Base-by-base conservation (phyloP, 345 rosid species). In the Limnanthes douglasii region DNA sequence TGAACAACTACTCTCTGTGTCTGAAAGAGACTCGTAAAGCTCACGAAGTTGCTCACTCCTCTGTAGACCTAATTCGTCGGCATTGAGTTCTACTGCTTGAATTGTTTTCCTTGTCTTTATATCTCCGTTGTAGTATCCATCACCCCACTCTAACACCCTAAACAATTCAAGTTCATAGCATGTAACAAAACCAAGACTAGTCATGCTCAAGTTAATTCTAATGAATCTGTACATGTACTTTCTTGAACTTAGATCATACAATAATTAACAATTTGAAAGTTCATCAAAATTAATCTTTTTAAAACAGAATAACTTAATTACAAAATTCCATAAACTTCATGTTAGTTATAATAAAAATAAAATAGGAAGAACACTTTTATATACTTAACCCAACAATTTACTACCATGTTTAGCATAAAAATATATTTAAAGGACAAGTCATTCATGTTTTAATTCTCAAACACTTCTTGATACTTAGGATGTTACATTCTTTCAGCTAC, bases 81-180 rank as follows among this genome's bases (percentile, higher is more conserved):
- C 64, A 57, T 69, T 64, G 23, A 72, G 57, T 36, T 85, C 99
- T 2, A 50, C 56, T 37, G 94, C 62, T 67, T 80, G 96, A 52
- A 75, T 58, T 31, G 86, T 78, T 57, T 81, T 90, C 53, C 96
- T 71, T 3, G 99, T 90, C 68, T 90, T 90, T 24, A 90, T 90
- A 36, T 80, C 94, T 31, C 99, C 99, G 51, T 90, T 90, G 65
- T 90, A 90, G 54, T 80, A 81, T 21, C 99, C 99, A 48, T 75
- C 78, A 15, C 70, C 76, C 99, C 99, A 92, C 41, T 75, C 83
- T 69, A 92, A 55, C 15, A 69, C 58, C 61, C 99, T 90, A 18
- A 45, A 37, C 18, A 14, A 32, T 34, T 28, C 46, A 50, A 20
- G 36, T 24, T 18, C 11, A 23, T 16, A 41, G 20, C 17, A 19